Evolutionary conservation across 768 basidiomycete species (phyloP).

Genomic region (Kondoa malvinella): DNA sequence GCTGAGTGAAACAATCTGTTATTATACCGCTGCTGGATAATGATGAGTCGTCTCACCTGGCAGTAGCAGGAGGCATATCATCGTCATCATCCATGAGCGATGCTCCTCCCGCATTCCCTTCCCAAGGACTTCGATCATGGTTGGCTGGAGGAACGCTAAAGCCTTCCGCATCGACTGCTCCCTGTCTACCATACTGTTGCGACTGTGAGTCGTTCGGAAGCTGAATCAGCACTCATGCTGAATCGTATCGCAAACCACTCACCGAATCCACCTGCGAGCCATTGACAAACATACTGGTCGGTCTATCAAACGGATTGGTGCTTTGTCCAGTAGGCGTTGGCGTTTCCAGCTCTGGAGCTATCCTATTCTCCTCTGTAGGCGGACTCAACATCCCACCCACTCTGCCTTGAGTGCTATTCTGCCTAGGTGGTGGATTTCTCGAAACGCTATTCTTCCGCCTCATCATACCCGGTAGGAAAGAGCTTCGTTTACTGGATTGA

Average conservation of each 20-base stretch:
- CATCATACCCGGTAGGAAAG: not conserved
- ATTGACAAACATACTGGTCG: constrained; percentile 1
- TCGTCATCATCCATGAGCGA: constrained; percentile 17
- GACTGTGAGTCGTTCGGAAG: too few relatives aligned
- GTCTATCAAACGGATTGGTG: not conserved
- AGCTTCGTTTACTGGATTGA: not conserved
- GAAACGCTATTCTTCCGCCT: not conserved
- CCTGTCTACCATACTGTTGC: too few relatives aligned
- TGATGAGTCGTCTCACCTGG: constrained; percentile 11
- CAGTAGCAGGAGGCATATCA: constrained; percentile 27
- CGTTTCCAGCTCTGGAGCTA: not conserved
- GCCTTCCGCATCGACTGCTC: constrained; percentile 33
- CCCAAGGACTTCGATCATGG: constrained; percentile 33
- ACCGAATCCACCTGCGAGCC: too few relatives aligned
- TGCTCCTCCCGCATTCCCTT: constrained; percentile 6
- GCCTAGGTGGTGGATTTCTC: not conserved
- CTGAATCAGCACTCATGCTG: too few relatives aligned
- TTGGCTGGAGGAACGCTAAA: constrained; percentile 35
- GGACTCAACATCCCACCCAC: not conserved
- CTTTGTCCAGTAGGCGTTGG: not conserved
- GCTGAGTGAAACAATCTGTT: not conserved
- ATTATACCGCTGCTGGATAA: not conserved
- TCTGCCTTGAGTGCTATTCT: not conserved
- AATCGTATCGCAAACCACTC: too few relatives aligned
- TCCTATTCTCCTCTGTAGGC: not conserved